Evolutionary conservation across 2,329 filamentous ascomycete genomes (phyloP).

Genomic region (Colletotrichum sp.): DNA sequence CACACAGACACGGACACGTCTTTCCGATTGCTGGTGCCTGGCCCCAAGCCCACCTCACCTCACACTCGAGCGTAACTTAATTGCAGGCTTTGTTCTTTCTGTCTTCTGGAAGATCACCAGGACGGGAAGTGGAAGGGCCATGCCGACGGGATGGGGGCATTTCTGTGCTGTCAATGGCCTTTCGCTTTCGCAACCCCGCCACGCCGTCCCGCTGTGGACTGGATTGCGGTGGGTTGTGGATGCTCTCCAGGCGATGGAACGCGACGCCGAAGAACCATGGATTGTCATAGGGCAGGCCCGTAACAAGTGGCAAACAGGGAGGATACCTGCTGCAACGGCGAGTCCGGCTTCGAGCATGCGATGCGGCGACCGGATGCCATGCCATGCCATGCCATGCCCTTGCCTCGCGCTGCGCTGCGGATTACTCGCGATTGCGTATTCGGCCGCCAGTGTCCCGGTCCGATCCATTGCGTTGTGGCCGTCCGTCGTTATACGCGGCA

Average conservation of each 20-base stretch:
- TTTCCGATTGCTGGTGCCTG: background rate
- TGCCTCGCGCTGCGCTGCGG: background rate
- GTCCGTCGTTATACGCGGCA: background rate
- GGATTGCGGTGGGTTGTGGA: background rate
- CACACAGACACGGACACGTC: background rate
- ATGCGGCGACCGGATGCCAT: background rate
- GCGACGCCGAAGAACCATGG: background rate
- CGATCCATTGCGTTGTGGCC: background rate
- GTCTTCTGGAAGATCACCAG: background rate
- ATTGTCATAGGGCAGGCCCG: background rate
- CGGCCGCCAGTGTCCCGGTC: background rate
- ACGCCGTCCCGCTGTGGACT: background rate
- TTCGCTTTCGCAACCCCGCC: constrained; percentile 1
- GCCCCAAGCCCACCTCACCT: background rate
- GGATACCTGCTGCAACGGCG: background rate
- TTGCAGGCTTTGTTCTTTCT: background rate
- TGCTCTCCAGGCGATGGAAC: background rate
- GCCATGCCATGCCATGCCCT: background rate
- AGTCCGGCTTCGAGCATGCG: background rate
- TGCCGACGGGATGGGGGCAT: background rate
- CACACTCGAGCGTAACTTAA: background rate
- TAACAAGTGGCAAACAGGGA: background rate
- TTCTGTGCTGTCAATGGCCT: background rate
- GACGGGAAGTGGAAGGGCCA: background rate
- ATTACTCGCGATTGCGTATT: background rate